phyloP scores from a whole-genome alignment of 2,329 filamentous ascomycete species.

The Colletotrichum sublineola region DNA sequence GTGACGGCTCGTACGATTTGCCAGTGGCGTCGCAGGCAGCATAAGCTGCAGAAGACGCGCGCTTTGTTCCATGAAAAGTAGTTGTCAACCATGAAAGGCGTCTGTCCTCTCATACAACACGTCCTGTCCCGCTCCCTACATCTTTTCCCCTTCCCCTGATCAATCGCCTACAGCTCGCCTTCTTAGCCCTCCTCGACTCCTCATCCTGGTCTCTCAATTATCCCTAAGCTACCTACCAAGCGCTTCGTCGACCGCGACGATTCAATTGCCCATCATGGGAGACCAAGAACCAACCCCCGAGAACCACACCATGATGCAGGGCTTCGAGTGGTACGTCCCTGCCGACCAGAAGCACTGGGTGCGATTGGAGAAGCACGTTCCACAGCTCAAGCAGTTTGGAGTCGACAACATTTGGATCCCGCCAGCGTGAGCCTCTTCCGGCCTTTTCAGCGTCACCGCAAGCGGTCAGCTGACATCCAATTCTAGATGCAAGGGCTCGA shows the following conservation, averaged over 20 bases:
- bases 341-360: slow-evolving; percentile 74
- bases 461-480: neutral
- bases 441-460: rapidly evolving
- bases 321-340: slow-evolving; percentile 81
- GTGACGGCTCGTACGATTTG: slow-evolving; percentile 20
- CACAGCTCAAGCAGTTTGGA: slow-evolving; percentile 71
- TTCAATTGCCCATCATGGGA: slow-evolving; percentile 30
- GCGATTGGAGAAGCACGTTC: slow-evolving; percentile 68
- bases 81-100: neutral
- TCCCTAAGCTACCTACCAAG: neutral
- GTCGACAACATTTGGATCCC: slow-evolving; percentile 78
- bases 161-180: neutral
- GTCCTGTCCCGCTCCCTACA: neutral
- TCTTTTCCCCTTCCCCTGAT: neutral
- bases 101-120: neutral
- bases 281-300: slow-evolving; percentile 50
- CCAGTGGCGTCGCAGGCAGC: neutral
- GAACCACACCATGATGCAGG: slow-evolving; percentile 74
- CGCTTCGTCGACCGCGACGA: neutral
- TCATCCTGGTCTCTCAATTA: neutral
- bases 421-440: slow-evolving; percentile 59
- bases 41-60: neutral
- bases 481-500: slow-evolving; percentile 72
- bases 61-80: neutral
- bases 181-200: neutral